These are phyloP conservation scores for Polygonum aviculare DNA, from an alignment of 148 eudicot species.

Conservation along the genomic window DNA sequence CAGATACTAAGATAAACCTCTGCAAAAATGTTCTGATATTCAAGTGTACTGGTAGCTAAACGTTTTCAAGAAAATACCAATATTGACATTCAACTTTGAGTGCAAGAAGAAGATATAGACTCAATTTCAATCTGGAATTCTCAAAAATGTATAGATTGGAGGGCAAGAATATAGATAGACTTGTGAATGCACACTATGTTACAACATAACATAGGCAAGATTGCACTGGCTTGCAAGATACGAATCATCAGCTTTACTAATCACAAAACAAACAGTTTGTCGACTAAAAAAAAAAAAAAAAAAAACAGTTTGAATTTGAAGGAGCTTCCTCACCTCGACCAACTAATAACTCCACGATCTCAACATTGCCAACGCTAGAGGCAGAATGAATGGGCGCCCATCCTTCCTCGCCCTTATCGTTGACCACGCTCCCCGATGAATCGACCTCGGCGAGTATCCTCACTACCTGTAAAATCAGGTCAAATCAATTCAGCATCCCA, in stretches of 20 bases:
- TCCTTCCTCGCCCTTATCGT: slow-evolving; percentile 86
- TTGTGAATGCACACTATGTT: not conserved
- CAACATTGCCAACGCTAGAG: slow-evolving; percentile 68
- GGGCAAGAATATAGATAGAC: not conserved
- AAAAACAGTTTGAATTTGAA: not conserved
- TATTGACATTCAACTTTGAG: not conserved
- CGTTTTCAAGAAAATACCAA: not conserved
- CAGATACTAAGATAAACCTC: too few species aligned
- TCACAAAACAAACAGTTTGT: not conserved
- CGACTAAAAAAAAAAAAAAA: too few species aligned
- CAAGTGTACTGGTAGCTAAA: not conserved
- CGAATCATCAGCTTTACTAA: not conserved
- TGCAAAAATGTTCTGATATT: not conserved
- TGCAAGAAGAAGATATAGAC: not conserved
- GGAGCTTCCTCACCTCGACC: slow-evolving; percentile 34
- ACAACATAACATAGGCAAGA: not conserved
- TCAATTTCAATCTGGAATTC: not conserved
- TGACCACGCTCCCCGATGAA: slow-evolving; percentile 43
- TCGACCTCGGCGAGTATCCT: slow-evolving; percentile 60
- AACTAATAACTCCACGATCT: slow-evolving; percentile 56
- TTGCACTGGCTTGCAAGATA: not conserved
- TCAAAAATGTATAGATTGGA: not conserved
- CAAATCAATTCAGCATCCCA: not conserved
- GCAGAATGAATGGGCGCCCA: slow-evolving; percentile 97
- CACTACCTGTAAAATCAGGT: slow-evolving; percentile 47